These are phyloP conservation scores for Epichloe uncinata DNA, from an alignment of 2,329 filamentous ascomycete genomes.

Conservation along the genomic window DNA sequence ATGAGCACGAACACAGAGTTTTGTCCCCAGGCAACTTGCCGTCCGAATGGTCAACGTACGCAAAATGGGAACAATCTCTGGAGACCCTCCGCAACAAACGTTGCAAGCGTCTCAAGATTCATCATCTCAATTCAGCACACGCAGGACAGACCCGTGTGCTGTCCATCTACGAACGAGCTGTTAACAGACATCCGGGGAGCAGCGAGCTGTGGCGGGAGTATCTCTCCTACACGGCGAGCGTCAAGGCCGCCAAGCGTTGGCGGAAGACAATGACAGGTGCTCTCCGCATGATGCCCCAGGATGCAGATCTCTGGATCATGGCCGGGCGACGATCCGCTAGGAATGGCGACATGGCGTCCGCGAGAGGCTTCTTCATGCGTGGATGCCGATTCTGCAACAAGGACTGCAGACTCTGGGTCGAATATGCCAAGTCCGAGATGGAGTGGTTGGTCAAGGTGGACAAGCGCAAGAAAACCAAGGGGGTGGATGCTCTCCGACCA, in stretches of 20 bases:
- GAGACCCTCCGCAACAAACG: slow-evolving; percentile 72
- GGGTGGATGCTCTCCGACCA: slow-evolving; percentile 28
- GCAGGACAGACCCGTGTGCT: slow-evolving; percentile 73
- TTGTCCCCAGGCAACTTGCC: slow-evolving; percentile 68
- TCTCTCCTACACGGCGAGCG: slow-evolving; percentile 62
- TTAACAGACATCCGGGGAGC: slow-evolving; percentile 67
- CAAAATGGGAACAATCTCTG: slow-evolving; percentile 54
- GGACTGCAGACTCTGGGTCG: slow-evolving; percentile 65
- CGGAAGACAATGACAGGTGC: slow-evolving; percentile 53
- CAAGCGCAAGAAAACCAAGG: slow-evolving; percentile 47
- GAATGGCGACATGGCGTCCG: slow-evolving; percentile 76
- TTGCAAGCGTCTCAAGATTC: slow-evolving; percentile 67
- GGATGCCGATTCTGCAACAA: slow-evolving; percentile 80
- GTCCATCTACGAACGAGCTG: slow-evolving; percentile 76
- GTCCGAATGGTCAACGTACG: slow-evolving; percentile 73
- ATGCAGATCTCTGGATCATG: slow-evolving; percentile 74
- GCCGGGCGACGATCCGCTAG: slow-evolving; percentile 66
- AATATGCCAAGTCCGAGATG: slow-evolving; percentile 86
- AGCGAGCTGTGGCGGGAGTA: slow-evolving; percentile 81
- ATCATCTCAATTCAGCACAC: slow-evolving; percentile 48
- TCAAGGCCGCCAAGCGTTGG: slow-evolving; percentile 53
- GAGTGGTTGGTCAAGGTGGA: slow-evolving; percentile 78
- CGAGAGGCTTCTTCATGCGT: slow-evolving; percentile 73
- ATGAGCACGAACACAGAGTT: slow-evolving; percentile 84
- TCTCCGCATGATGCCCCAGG: slow-evolving; percentile 73